These are phyloP conservation scores for Inosperma sp. DNA, from an alignment of 768 basidiomycete genomes.

Conservation along the genomic window DNA sequence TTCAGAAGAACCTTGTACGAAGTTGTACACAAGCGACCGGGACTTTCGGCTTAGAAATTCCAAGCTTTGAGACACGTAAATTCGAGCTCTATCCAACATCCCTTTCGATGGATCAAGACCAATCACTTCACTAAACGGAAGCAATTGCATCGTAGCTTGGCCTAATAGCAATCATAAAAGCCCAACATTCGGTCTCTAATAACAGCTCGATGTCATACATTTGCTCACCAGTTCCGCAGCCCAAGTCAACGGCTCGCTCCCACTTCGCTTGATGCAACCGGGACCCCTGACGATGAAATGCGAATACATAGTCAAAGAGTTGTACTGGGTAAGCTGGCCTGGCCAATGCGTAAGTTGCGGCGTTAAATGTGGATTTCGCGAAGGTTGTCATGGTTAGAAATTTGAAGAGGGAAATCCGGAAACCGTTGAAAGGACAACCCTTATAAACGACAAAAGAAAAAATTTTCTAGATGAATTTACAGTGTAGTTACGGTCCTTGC, in stretches of 20 bases:
- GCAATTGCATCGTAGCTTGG: slow-evolving; percentile 60
- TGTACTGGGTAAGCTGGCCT: slow-evolving; percentile 70
- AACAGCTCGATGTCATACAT: background rate
- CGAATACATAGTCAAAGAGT: slow-evolving; percentile 59
- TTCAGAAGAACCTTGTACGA: slow-evolving; percentile 46
- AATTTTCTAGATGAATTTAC: background rate
- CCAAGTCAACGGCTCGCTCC: slow-evolving; percentile 66
- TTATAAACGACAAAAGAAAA: background rate
- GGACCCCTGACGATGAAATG: slow-evolving; percentile 43
- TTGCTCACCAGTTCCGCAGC: slow-evolving; percentile 80
- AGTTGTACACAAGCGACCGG: slow-evolving; percentile 20
- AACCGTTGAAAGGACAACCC: background rate
- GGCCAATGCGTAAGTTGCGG: slow-evolving; percentile 58
- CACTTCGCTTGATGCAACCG: slow-evolving; percentile 31
- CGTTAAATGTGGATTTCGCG: slow-evolving; percentile 64
- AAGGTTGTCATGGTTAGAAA: slow-evolving; percentile 63
- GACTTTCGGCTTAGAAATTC: slow-evolving; percentile 1
- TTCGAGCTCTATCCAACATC: slow-evolving; percentile 60
- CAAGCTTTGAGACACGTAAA: slow-evolving; percentile 15
- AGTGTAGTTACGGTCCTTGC: background rate
- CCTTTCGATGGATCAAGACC: slow-evolving; percentile 71
- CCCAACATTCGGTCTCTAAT: background rate
- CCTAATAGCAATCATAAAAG: slow-evolving; percentile 36
- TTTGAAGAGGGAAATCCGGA: background rate
- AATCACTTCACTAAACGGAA: slow-evolving; percentile 51